Evolutionary conservation across 2,329 filamentous ascomycete genomes (phyloP), one percentile per base, ranked within the genome.

Genomic region (Sarocladium brachiariae): DNA sequence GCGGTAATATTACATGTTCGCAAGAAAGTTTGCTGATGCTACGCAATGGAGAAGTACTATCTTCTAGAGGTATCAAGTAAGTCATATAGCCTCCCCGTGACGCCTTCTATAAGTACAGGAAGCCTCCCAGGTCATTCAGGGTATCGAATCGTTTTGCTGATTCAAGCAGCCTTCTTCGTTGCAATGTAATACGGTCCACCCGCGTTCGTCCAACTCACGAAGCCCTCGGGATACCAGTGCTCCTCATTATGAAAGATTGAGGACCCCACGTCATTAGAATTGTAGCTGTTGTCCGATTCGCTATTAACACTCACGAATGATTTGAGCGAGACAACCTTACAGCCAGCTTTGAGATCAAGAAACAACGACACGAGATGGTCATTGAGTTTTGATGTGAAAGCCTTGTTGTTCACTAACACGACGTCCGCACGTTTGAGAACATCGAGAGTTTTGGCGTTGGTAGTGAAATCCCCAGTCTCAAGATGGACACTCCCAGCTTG

Each of bases 351-450:
- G 55, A 97, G 74, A 62, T 99, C 93, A 53, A 99, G 73, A 62
- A 99, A 97, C 72, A 95, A 89, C 59, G 89, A 83, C 57, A 92
- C 81, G 41, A 99, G 75, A 54, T 83, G 81, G 62, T 89, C 86
- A 68, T 97, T 99, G 51, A 96, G 79, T 58, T 85, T 78, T 13
- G 91, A 85, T 5, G 86, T 91, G 68, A 99, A 99, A 2, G 90
- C 93, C 69, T 97, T 91, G 70, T 99, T 99, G 73, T 99, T 99
- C 60, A 97, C 92, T 23, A 99, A 78, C 16, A 99, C 81, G n/a
- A 97, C 91, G 64, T 99, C 93, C 2, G 93, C 92, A 50, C 84
- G 81, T 65, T 86, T 85, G 47, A 99, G 76, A 7, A 84, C 84
- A 21, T 82, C 77, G 53, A 84, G 76, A 46, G 96, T 89, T 52